Conservation (phyloP, 805 yeast genomes). For the Jamesozyma rosinii region DNA sequence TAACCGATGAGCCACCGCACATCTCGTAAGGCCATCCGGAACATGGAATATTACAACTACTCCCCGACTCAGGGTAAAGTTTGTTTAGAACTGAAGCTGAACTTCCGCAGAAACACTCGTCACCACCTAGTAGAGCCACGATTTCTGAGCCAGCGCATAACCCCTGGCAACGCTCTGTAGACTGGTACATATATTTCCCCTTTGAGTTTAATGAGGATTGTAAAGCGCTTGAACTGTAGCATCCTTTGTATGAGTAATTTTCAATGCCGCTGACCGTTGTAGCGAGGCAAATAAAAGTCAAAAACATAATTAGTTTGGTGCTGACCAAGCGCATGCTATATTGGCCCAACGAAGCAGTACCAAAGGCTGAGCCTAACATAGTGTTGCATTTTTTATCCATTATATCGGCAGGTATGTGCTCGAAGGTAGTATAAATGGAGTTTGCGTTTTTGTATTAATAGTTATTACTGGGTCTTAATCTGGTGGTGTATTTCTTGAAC, state of each 20-base stretch:
- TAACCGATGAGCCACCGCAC: conserved; percentile 54
- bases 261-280: background rate
- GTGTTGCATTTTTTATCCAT: no score
- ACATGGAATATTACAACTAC: conserved; percentile 41
- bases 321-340: no score
- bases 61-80: conserved; percentile 31
- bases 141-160: conserved; percentile 39
- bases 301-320: no score
- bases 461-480: no score
- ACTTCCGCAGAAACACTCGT: conserved; percentile 29
- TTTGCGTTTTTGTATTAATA: no score
- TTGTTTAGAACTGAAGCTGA: conserved; percentile 15
- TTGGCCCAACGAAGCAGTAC: no score
- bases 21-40: conserved; percentile 50
- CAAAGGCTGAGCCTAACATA: no score
- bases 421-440: no score
- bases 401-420: no score
- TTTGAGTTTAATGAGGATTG: conserved; percentile 23
- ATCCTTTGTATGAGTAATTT: conserved; percentile 27
- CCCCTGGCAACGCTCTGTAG: conserved; percentile 46
- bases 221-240: conserved; percentile 27
- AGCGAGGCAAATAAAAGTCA: no score
- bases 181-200: conserved; percentile 49
- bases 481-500: no score
- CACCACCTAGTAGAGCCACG: conserved; percentile 24